These are phyloP conservation scores for Aegilops sharonensis DNA, from an alignment of 176 grass and related monocot species.

Conservation along the genomic window DNA sequence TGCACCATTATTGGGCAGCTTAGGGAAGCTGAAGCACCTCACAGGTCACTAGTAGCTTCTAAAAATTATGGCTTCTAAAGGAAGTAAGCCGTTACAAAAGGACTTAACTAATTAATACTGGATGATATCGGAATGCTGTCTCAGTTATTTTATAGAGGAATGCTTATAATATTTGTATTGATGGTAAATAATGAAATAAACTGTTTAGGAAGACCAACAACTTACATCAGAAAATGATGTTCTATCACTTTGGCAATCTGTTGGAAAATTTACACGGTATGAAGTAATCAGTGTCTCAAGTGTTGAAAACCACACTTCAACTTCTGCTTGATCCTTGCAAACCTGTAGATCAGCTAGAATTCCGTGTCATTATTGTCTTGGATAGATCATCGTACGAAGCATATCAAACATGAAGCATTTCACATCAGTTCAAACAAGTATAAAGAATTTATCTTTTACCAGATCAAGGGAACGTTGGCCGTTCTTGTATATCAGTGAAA, in stretches of 20 bases:
- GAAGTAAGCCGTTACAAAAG: not conserved
- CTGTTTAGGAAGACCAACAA: conserved; percentile 32
- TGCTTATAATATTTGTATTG: not conserved
- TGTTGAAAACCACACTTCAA: conserved; percentile 87
- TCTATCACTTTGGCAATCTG: conserved; percentile 53
- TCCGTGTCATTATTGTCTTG: not conserved
- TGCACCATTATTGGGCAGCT: not conserved
- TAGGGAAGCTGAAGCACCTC: not conserved
- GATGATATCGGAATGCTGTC: conserved; percentile 1
- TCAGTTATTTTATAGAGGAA: not conserved
- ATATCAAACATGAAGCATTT: conserved; percentile 31
- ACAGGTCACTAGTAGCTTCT: not conserved
- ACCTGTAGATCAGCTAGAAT: conserved; percentile 48
- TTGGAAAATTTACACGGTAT: conserved; percentile 36
- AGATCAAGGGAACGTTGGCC: conserved; percentile 92
- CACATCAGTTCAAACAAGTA: not conserved
- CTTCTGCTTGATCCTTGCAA: conserved; percentile 96
- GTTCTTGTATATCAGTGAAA: conserved; percentile 92
- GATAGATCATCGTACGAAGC: conserved; percentile 2
- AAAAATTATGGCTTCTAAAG: not conserved
- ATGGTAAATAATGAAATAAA: not conserved
- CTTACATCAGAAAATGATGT: conserved; percentile 82
- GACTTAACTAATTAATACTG: not conserved
- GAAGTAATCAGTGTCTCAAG: conserved; percentile 62
- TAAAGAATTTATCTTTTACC: conserved; percentile 53